These are phyloP conservation scores for Peterozyma xylosa DNA, from an alignment of 805 yeast genomes.

Conservation along the genomic window DNA sequence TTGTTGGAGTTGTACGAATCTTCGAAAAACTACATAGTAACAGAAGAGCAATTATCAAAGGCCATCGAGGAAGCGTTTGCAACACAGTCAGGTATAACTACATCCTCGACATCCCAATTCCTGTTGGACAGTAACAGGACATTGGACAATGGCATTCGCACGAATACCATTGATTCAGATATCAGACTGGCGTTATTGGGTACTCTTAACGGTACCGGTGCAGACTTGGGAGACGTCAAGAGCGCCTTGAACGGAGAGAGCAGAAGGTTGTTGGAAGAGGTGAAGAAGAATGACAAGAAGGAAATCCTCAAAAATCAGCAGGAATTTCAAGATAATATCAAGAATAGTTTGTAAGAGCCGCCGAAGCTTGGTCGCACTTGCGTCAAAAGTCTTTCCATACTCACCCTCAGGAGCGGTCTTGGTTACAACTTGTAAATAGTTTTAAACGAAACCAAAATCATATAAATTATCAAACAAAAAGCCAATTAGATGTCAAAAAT, in stretches of 20 bases:
- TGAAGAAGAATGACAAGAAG: neutral
- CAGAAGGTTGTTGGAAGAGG: conserved; percentile 5
- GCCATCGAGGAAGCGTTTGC: conserved; percentile 51
- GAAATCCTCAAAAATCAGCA: neutral
- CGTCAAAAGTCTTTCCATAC: no score
- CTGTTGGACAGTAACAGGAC: conserved; percentile 1
- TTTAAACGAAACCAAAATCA: no score
- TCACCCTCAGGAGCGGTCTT: no score
- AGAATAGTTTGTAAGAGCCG: conserved; percentile 1
- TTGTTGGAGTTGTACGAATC: conserved; percentile 69
- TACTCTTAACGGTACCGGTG: conserved; percentile 2
- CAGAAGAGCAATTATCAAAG: conserved; percentile 54
- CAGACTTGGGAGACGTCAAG: conserved; percentile 5
- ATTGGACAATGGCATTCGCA: conserved; percentile 2
- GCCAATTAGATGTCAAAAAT: no score
- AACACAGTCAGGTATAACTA: neutral
- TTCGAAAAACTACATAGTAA: conserved; percentile 60
- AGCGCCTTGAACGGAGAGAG: conserved; percentile 5
- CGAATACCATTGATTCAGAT: conserved; percentile 2
- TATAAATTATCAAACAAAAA: no score
- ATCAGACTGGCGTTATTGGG: conserved; percentile 6
- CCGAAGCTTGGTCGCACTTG: neutral
- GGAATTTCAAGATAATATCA: neutral
- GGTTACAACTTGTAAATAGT: no score
- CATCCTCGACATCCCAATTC: conserved; percentile 1